Base-by-base conservation (phyloP, 352 stramenopile species). In the Pythium volutum region DNA sequence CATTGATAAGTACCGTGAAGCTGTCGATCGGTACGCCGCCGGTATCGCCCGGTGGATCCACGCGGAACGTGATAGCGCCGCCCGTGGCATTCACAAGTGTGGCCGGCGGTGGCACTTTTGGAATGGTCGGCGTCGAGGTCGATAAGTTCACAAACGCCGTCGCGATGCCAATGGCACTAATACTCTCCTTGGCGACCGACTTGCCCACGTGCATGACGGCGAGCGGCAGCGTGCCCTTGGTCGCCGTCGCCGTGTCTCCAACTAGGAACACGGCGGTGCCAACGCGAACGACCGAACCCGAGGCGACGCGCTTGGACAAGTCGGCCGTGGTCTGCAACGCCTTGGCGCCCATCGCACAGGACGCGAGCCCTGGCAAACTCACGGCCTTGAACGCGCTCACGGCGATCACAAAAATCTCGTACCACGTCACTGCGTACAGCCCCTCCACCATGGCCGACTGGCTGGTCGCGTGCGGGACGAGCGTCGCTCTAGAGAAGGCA, bases 381-480 rank as follows among this genome's bases (percentile, higher is more conserved):
- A 56, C 26, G 0, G 55, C 15, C 0, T 26, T 12, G 3, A 78
- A 31, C 1, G 60, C 49, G 27, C 77, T 89, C 12, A 68, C 33
- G 0, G 77, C 73, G 2, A 91, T 26, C 2, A 87, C 78, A 16
- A 84, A 76, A 15, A 87, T 75, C 23, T 78, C 52, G 59, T 91
- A 89, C 23, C 55, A 67, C 23, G 62, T 73, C 0, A 59, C 67
- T 1, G 77, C 81, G 14, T 74, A 70, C 7, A 91, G 57, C 2
- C 33, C 29, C 10, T 70, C 57, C 26, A 80, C 69, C 0, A 47
- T 20, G 2, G 52, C 53, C 10, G 55, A 75, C 4, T 61, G 57
- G 7, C 43, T 43, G 11, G 49, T 27, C 1, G 64, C 38, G 6
- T 61, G 18, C 2, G 59, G n/a, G 0, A 39, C 58, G n/a, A 54